Evolutionary conservation across 2,329 filamentous ascomycete species (phyloP).

Genomic region (Calonectria hongkongensis): DNA sequence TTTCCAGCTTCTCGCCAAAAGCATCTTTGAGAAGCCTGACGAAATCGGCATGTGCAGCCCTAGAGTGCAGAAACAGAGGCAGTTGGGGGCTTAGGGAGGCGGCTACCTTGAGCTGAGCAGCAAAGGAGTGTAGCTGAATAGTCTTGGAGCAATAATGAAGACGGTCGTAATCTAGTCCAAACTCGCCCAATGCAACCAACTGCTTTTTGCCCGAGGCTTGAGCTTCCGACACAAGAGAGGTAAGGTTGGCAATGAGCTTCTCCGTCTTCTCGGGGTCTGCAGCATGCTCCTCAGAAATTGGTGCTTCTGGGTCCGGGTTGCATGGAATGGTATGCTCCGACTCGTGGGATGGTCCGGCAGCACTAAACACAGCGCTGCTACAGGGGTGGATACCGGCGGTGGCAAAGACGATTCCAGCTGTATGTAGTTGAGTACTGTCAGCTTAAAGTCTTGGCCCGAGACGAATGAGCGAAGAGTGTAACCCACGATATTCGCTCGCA

Average conservation of each 20-base stretch:
- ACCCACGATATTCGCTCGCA: constrained; percentile 83
- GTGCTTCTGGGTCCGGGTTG: constrained; percentile 70
- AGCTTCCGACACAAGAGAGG: constrained; percentile 76
- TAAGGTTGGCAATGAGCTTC: constrained; percentile 76
- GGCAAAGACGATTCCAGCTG: constrained; percentile 88
- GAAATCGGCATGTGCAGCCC: constrained; percentile 91
- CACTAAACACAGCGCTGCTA: constrained; percentile 85
- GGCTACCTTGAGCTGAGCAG: constrained; percentile 86
- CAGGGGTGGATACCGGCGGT: constrained; percentile 98
- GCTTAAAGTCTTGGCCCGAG: constrained; percentile 21
- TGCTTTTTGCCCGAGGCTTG: constrained; percentile 64
- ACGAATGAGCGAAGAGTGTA: constrained; percentile 35
- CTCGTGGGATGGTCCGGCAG: constrained; percentile 65
- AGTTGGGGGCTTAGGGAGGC: constrained; percentile 81
- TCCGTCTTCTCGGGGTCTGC: constrained; percentile 67
- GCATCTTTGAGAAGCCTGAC: constrained; percentile 79
- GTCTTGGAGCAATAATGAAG: constrained; percentile 87
- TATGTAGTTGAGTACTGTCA: constrained; percentile 58
- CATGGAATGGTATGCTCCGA: constrained; percentile 71
- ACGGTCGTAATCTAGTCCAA: constrained; percentile 97
- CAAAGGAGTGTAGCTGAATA: constrained; percentile 89
- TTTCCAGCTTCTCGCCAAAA: constrained; percentile 76
- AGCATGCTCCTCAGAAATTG: constrained; percentile 68
- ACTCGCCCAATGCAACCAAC: constrained; percentile 91
- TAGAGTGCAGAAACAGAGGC: constrained; percentile 93